Base-by-base conservation (phyloP, 129 eudicot genomes). In the Lonicera japonica region DNA sequence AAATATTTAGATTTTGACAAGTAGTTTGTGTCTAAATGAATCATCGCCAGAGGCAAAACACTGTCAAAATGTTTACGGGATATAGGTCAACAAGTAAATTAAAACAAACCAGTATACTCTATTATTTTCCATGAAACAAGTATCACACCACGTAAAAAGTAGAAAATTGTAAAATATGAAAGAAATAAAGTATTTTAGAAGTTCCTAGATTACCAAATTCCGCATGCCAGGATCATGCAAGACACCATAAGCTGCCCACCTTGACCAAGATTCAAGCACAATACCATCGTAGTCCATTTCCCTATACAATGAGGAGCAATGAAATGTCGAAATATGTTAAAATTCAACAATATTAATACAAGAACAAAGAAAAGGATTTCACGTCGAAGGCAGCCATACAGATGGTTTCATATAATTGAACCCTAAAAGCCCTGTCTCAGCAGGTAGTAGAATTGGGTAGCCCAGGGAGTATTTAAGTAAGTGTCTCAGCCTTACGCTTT, bases 201-300 rank as follows among this genome's bases (percentile, higher is more conserved):
- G 43, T 15, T 40, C 36, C 40, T 14, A 58, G 6, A 50, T 75
- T 78, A 92, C 99, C 96, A 70, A 60, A 63, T 65, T 82, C 64
- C 99, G 86, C 88, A 78, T 71, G 70, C 73, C 84, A 68, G 89
- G 83, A 68, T 88, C 95, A 58, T 85, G 83, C 72, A 92, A 65
- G 72, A 92, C 70, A 58, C 98, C 98, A 73, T 84, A 80, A 46
- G 90, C 88, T 58, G 91, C 96, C 98, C 98, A 92, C 71, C 89
- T 88, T 66, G 98, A 92, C 98, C 98, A 92, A 57, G 96, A 92
- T 78, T 92, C 98, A 38, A 92, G 81, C 54, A 92, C 98, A 58
- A 88, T 80, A 60, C 98, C 98, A 74, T 92, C 96, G 78, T 82
- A 92, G 45, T 47, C 82, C 96, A 87, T 80, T 74, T 88, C 98